These are phyloP conservation scores for Globisporangium orthogonon DNA, from an alignment of 352 stramenopile species.

Conservation along the genomic window DNA sequence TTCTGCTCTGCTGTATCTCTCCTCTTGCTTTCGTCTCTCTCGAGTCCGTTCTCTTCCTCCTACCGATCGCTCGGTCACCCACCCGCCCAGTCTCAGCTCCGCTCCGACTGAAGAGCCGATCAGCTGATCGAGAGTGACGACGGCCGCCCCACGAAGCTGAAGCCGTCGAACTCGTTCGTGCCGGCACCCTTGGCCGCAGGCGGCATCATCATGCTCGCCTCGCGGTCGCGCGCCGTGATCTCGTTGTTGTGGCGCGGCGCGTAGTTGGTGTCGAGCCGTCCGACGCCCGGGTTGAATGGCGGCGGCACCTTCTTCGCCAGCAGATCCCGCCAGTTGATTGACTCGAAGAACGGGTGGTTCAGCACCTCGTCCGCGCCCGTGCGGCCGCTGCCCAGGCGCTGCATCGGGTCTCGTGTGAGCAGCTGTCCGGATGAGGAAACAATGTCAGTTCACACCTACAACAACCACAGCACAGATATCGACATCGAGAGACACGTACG, in stretches of 20 bases:
- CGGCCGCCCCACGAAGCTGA: conserved; percentile 86
- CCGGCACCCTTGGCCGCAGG: conserved; percentile 28
- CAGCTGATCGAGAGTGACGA: conserved; percentile 48
- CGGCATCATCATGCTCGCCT: conserved; percentile 63
- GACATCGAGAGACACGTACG: conserved; percentile 35
- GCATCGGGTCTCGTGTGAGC: conserved; percentile 93
- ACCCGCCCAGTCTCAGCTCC: no score
- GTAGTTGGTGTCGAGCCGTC: conserved; percentile 84
- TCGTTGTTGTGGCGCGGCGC: conserved; percentile 84
- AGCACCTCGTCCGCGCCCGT: conserved; percentile 87
- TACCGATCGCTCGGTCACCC: neutral
- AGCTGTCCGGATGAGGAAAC: conserved; percentile 46
- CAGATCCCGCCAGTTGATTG: conserved; percentile 88
- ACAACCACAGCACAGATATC: neutral
- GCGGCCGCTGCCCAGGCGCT: conserved; percentile 92
- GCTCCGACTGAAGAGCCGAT: neutral
- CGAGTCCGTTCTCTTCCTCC: neutral
- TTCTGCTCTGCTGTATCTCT: neutral
- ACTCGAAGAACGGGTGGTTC: conserved; percentile 90
- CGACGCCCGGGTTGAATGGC: conserved; percentile 86
- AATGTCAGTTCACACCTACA: conserved; percentile 1
- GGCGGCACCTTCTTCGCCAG: conserved; percentile 75
- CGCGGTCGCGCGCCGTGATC: conserved; percentile 80
- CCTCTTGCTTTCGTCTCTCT: neutral
- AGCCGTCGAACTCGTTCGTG: conserved; percentile 87